Base-by-base conservation (phyloP, 768 basidiomycete species). In the Tylopilus sp. region DNA sequence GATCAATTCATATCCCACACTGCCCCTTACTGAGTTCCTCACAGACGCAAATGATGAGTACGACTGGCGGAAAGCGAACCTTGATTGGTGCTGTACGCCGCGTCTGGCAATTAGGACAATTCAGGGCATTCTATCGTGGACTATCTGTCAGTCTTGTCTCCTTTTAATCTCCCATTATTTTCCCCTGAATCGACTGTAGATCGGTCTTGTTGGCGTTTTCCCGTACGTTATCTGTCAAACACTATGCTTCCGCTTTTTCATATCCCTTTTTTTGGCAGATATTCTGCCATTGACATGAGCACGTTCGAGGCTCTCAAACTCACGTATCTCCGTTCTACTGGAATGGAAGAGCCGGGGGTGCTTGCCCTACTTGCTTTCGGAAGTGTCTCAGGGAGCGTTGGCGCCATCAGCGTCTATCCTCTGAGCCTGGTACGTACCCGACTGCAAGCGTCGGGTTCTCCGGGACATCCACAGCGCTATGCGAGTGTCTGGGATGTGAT, bases 11-110 rank as follows among this genome's bases (percentile, higher is more conserved):
- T 33, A 18, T 36, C n/a, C 31, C 35, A 47, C 13, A 35, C 45
- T 25, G 15, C 45, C 22, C 38, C 11, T 41, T 50, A 22, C 47
- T 48, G 52, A 47, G 35, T 39, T 48, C 40, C 51, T 51, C 30
- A 12, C 53, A 79, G 85, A 98, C 95, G 0, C 91, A 97, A 82
- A 91, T 98, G 83, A 98, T 98, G 92, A 95, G 93, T 66, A 86
- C 80, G 56, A 78, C 88, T 3, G 86, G 71, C 30, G 75, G 81
- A 50, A 80, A 77, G 60, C 79, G 81, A 59, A 75, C 79, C 53
- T 69, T 94, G 51, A 48, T 77, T 11, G 70, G 72, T 30, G 89
- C 93, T 6, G 82, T 82, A 15, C 80, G 78, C 47, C 80, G 81
- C 52, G 75, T 98, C 55, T 97, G 91, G 87, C 66, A 68, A 38